Evolutionary conservation across 805 yeast species (phyloP).

Genomic region (Komagataella pseudopastoris): DNA sequence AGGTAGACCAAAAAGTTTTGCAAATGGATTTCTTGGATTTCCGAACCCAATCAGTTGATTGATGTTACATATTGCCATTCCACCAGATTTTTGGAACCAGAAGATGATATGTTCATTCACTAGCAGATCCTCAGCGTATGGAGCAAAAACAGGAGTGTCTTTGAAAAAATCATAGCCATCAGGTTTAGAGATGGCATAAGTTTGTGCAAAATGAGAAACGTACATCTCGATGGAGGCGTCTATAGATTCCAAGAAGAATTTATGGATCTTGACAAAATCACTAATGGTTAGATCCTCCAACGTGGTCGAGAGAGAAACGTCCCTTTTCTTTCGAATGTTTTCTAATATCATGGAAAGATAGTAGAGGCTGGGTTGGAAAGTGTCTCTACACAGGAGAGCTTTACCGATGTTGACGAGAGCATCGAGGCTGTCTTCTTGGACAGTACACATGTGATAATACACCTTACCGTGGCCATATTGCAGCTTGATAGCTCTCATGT

Average conservation of each 20-base stretch:
- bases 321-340: constrained; percentile 55
- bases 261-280: constrained; percentile 53
- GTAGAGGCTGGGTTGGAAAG: constrained; percentile 73
- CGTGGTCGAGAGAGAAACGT: constrained; percentile 35
- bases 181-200: constrained; percentile 35
- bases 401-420: constrained; percentile 73
- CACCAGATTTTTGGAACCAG: constrained; percentile 66
- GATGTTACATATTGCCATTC: constrained; percentile 65
- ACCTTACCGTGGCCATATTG: constrained; percentile 78
- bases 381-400: constrained; percentile 67
- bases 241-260: constrained; percentile 49
- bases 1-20: constrained; percentile 57
- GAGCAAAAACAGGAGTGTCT: constrained; percentile 8
- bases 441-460: constrained; percentile 80
- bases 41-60: constrained; percentile 71
- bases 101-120: constrained; percentile 37
- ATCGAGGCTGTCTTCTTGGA: constrained; percentile 63
- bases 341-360: constrained; percentile 69
- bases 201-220: constrained; percentile 49
- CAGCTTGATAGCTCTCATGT: constrained; percentile 54
- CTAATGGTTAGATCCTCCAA: constrained; percentile 37
- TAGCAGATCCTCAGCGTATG: constrained; percentile 3
- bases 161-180: constrained; percentile 6
- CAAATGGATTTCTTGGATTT: constrained; percentile 62
- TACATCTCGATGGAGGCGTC: constrained; percentile 16